These are phyloP conservation scores for Isatis tinctoria DNA, from an alignment of 345 rosid species.

Conservation along the genomic window DNA sequence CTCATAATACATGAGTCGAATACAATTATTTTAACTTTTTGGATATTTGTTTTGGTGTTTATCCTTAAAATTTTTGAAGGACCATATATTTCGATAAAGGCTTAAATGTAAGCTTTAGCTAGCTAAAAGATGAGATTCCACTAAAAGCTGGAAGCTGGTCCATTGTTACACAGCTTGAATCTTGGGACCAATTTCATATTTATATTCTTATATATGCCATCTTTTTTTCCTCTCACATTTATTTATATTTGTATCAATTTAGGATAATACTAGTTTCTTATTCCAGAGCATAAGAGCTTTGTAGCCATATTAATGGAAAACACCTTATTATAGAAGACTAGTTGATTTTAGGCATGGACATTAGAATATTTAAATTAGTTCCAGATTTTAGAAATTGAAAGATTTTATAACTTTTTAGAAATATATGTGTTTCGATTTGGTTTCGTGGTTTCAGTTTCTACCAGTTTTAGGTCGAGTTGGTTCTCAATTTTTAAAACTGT, in stretches of 20 bases:
- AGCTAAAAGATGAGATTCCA: conserved; percentile 30
- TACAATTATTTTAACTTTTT: neutral
- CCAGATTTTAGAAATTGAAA: no score
- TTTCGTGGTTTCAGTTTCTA: no score
- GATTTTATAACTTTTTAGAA: no score
- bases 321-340: no score
- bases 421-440: no score
- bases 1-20: neutral
- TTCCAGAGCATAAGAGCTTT: neutral
- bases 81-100: conserved; percentile 28
- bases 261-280: neutral
- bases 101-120: conserved; percentile 27
- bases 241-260: neutral
- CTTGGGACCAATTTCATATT: conserved; percentile 33
- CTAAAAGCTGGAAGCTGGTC: conserved; percentile 29
- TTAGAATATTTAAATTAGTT: no score
- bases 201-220: conserved; percentile 19
- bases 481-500: no score
- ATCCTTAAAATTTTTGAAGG: conserved; percentile 19
- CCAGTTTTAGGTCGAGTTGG: no score
- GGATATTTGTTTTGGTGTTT: neutral
- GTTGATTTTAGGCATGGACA: no score
- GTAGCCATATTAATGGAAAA: neutral
- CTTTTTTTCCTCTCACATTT: neutral
- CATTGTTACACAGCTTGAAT: conserved; percentile 28